A percentile compares a stretch with the other conserved stretches of the same genome.
Evolutionary conservation across 306 rosid genomes (phyloP).

Genomic region (Phaseolus lunatus): DNA sequence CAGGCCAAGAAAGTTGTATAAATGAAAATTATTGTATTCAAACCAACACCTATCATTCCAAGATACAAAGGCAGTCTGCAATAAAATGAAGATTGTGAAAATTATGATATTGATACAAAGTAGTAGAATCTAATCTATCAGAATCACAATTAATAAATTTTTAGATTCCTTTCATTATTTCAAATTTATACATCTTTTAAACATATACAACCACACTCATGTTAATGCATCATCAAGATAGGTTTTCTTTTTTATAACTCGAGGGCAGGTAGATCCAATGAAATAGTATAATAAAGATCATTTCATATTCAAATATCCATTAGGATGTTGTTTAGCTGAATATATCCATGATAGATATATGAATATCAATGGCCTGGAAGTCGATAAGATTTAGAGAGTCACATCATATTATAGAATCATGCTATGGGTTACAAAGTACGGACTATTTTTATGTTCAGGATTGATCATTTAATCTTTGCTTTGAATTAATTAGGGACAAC

Average conservation of each 20-base stretch:
- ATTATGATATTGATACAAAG: slow-evolving; percentile 26
- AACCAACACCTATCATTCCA: slow-evolving; percentile 81
- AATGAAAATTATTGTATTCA: slow-evolving; percentile 74
- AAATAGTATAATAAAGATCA: slow-evolving; percentile 1
- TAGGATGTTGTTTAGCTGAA: slow-evolving; percentile 1
- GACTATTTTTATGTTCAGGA: slow-evolving; percentile 24
- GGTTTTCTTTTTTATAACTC: slow-evolving; percentile 3
- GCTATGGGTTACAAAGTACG: not conserved
- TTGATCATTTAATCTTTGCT: slow-evolving; percentile 14
- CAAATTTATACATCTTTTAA: slow-evolving; percentile 41
- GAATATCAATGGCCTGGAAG: not conserved
- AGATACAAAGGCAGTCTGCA: slow-evolving; percentile 92
- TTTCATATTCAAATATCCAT: slow-evolving; percentile 28
- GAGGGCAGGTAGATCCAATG: slow-evolving; percentile 27
- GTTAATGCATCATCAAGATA: slow-evolving; percentile 23
- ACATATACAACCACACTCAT: slow-evolving; percentile 34
- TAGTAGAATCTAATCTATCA: slow-evolving; percentile 30
- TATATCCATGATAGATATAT: slow-evolving; percentile 2
- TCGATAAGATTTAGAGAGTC: not conserved
- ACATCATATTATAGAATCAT: not conserved
- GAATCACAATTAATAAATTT: slow-evolving; percentile 34
- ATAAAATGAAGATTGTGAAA: slow-evolving; percentile 44
- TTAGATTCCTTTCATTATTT: slow-evolving; percentile 33
- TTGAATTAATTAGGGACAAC: slow-evolving; percentile 11
- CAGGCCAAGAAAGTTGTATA: slow-evolving; percentile 82